phyloP scores from a whole-genome alignment of 768 basidiomycete species.

The Cystofilobasidium bisporidii region DNA sequence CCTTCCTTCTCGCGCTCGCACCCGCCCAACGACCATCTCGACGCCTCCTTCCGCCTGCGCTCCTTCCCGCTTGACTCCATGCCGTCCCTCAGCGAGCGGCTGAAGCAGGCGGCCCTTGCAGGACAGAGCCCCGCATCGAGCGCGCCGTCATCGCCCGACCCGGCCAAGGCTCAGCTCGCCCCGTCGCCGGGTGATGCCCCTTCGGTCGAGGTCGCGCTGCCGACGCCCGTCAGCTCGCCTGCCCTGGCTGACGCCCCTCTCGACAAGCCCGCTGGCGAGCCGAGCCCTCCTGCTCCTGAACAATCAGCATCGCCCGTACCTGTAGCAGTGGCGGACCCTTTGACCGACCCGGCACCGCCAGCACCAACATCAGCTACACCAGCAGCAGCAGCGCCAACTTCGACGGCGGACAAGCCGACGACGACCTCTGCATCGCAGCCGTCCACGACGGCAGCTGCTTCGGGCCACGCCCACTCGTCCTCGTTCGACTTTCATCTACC shows the following conservation, averaged over 20 bases:
- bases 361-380: too few species aligned
- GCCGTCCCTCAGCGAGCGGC: neutral
- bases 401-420: neutral
- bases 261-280: too few species aligned
- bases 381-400: neutral
- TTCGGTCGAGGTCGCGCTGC: too few species aligned
- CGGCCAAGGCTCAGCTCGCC: neutral
- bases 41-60: neutral
- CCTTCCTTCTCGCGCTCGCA: neutral
- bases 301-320: too few species aligned
- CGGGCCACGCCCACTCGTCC: neutral
- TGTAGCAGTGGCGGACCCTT: too few species aligned
- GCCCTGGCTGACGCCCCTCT: too few species aligned
- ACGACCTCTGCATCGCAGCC: neutral
- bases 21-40: neutral
- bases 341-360: too few species aligned
- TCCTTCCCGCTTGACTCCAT: too few species aligned
- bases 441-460: neutral
- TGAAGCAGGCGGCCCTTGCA: neutral
- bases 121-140: neutral
- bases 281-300: too few species aligned
- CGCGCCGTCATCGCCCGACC: neutral
- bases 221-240: too few species aligned
- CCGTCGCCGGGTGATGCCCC: too few species aligned
- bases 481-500: slow-evolving; percentile 1